Conservation (phyloP, 176 grass and related monocot species). For the Dactylis glomerata region DNA sequence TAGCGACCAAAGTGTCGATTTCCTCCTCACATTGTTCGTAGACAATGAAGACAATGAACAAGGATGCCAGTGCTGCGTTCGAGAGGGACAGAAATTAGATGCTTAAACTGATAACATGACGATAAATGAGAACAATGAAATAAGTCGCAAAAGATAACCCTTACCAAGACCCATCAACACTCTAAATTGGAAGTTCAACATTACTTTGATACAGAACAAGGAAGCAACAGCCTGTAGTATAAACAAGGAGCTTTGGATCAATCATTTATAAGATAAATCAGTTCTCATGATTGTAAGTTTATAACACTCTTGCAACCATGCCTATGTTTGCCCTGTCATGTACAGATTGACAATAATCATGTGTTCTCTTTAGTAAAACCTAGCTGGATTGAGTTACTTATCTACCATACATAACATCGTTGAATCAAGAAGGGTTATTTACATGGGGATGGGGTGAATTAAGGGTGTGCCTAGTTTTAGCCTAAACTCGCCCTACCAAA, state of each 20-base stretch:
- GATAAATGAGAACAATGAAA: slow-evolving; percentile 6
- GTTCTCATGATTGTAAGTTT: not conserved
- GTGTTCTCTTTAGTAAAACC: not conserved
- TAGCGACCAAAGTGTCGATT: slow-evolving; percentile 51
- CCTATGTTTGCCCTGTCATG: not conserved
- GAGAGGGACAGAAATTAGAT: not conserved
- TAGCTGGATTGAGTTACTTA: not conserved
- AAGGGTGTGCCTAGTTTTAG: too few species aligned
- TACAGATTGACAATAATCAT: not conserved
- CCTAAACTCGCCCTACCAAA: too few species aligned
- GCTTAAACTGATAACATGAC: not conserved
- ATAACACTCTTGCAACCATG: not conserved
- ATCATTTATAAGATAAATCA: slow-evolving; percentile 1
- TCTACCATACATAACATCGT: not conserved
- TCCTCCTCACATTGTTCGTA: slow-evolving; percentile 94
- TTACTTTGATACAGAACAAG: slow-evolving; percentile 66
- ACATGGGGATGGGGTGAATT: not conserved
- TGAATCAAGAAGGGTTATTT: slow-evolving; percentile 5
- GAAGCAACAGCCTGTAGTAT: slow-evolving; percentile 51
- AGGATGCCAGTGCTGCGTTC: slow-evolving; percentile 60
- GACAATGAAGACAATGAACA: slow-evolving; percentile 86
- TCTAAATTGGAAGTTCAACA: slow-evolving; percentile 60
- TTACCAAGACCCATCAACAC: slow-evolving; percentile 67
- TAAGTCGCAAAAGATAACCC: slow-evolving; percentile 25
- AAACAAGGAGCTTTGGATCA: slow-evolving; percentile 39